Percentiles rank a stretch among this genome's conserved stretches.
Conservation (phyloP, 2,329 filamentous ascomycete species). For the Colletotrichum costaricense region DNA sequence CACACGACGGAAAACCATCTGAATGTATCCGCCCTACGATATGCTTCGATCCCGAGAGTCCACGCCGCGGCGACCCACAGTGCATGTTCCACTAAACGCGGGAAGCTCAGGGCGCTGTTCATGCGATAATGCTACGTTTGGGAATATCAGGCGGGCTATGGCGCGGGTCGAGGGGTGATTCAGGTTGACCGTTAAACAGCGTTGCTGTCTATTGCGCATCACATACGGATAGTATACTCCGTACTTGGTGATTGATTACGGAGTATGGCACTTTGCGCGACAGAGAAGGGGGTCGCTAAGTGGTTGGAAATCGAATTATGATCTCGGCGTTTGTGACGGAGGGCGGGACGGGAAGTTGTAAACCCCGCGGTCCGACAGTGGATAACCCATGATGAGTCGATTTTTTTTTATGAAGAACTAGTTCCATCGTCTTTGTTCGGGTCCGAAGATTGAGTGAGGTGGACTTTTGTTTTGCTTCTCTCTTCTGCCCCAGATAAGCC, state of each 20-base stretch:
- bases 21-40: slow-evolving; percentile 22
- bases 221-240: too few relatives aligned
- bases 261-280: neutral
- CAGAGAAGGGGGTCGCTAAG: neutral
- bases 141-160: neutral
- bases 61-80: neutral
- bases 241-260: neutral
- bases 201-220: neutral
- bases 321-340: slow-evolving; percentile 32
- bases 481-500: slow-evolving; percentile 14
- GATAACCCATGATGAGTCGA: slow-evolving; percentile 8
- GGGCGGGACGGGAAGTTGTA: slow-evolving; percentile 31
- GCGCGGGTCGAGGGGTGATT: neutral
- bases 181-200: neutral
- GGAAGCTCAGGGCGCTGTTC: slow-evolving; percentile 26
- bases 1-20: slow-evolving; percentile 15
- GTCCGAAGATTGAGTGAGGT: neutral
- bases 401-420: neutral
- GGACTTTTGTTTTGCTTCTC: neutral
- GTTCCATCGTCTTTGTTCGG: neutral
- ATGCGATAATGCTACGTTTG: slow-evolving; percentile 26
- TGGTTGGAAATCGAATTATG: slow-evolving; percentile 31
- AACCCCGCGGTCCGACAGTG: slow-evolving; percentile 27
- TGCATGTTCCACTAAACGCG: slow-evolving; percentile 19
- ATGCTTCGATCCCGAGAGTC: slow-evolving; percentile 11